These are phyloP conservation scores for Erythrophleum fordii DNA, from an alignment of 306 rosid species.

Conservation along the genomic window DNA sequence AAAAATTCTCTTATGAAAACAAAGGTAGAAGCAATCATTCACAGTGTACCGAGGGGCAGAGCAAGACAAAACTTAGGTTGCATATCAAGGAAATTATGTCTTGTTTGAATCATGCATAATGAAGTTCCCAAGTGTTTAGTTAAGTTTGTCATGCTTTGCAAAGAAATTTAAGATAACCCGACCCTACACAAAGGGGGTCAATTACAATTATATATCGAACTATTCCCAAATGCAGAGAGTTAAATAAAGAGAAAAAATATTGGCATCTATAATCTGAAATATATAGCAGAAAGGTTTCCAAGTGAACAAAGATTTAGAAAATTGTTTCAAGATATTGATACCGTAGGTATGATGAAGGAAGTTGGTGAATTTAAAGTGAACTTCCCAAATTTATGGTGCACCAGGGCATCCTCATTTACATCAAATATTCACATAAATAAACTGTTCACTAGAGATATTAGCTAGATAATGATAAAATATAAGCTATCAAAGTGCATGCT, in stretches of 20 bases:
- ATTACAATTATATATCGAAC: not conserved
- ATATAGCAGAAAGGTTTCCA: not conserved
- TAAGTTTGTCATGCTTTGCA: not conserved
- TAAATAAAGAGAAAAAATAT: not conserved
- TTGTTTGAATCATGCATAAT: not conserved
- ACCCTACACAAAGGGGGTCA: not conserved
- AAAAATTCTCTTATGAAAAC: not conserved
- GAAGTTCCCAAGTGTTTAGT: not conserved
- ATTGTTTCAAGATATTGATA: conserved; percentile 9
- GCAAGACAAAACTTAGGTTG: too few species aligned
- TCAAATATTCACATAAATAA: conserved; percentile 5
- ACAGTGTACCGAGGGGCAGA: not conserved
- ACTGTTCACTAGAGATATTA: not conserved
- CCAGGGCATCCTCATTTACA: not conserved
- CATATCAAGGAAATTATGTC: not conserved
- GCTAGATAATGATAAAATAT: not conserved
- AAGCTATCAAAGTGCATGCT: conserved; percentile 15
- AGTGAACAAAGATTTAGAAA: conserved; percentile 6
- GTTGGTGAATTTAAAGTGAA: conserved; percentile 1
- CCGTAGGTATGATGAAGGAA: conserved; percentile 13
- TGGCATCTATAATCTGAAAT: not conserved
- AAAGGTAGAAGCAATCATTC: not conserved
- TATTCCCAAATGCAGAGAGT: not conserved
- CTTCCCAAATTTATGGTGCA: not conserved
- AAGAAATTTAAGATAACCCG: not conserved